These are phyloP conservation scores for Mycena vulgaris DNA, from an alignment of 768 basidiomycete genomes.

Conservation along the genomic window DNA sequence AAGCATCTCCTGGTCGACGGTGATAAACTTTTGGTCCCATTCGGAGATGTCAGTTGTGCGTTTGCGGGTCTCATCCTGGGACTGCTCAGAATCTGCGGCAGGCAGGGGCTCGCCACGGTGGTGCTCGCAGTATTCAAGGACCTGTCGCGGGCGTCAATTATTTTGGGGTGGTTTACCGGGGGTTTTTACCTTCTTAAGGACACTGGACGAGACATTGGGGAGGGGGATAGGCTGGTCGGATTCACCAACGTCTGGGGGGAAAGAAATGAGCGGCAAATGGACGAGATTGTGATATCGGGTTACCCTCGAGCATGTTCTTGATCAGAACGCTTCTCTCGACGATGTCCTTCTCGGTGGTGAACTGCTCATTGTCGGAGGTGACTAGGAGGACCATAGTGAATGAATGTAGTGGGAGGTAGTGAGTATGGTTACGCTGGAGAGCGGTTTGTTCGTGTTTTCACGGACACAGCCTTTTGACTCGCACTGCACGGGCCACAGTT, in stretches of 20 bases:
- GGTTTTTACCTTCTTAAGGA: constrained; percentile 88
- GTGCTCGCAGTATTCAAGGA: constrained; percentile 99
- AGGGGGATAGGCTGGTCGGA: constrained; percentile 94
- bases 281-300: constrained; percentile 36
- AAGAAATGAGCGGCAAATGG: constrained; percentile 34
- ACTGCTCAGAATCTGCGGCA: constrained; percentile 82
- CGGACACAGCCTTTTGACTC: constrained; percentile 27
- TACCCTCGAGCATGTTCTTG: constrained; percentile 99
- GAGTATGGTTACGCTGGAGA: not conserved
- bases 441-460: not conserved
- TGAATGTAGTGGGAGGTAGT: not conserved
- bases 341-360: constrained; percentile 93
- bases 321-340: constrained; percentile 97
- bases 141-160: constrained; percentile 61
- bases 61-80: constrained; percentile 94
- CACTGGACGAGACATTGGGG: constrained; percentile 93
- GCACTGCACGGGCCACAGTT: constrained; percentile 31
- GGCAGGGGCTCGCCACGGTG: constrained; percentile 98
- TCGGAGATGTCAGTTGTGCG: constrained; percentile 99
- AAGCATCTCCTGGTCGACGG: constrained; percentile 99
- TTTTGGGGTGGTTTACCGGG: constrained; percentile 1
- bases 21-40: constrained; percentile 99
- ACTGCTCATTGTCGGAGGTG: constrained; percentile 97
- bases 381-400: constrained; percentile 67
- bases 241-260: constrained; percentile 89